Evolutionary conservation across 2,329 filamentous ascomycete species (phyloP), one percentile per base, ranked within the genome.

Genomic region (Colletotrichum spaethianum): DNA sequence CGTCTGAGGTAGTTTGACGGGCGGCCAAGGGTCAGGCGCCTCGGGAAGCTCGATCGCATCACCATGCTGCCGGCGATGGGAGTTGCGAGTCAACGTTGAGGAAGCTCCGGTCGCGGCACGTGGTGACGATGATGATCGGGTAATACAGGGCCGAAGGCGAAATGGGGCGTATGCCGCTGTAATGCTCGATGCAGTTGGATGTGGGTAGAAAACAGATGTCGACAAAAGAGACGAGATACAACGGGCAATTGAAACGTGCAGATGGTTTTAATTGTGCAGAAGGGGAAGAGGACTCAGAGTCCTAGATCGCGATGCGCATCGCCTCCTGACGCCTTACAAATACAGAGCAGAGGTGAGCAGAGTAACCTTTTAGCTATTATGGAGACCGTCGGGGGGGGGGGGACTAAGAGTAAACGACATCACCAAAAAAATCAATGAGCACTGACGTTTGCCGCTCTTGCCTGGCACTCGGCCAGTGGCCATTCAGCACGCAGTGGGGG

Each of bases 1-100:
- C 79, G 75, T 55, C 75, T 76, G 36, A 78, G 75, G 42, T 77
- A 77, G 28, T 75, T 75, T 23, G 76, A 75, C 52, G 82, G 78
- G 66, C 77, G 82, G 75, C 82, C 81, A 65, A 85, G 79, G 31
- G 82, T 74, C 66, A 83, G 76, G 67, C 81, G 82, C 73, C 83
- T 82, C 26, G 82, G 80, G 66, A 82, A 78, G 77, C 81, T 82
- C 66, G 82, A 82, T 71, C 82, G 80, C 56, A 82, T 81, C 69
- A 85, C 84, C 83, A 85, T 85, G 77, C 72, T 76, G 67, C 42
- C 48, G 48, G 42, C 59, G 23, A 28, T 42, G 23, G 40, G 40
- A 38, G 31, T 61, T 53, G 46, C 46, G 31, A 57, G 53, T 55
- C 36, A 62, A 44, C 62, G 44, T 42, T 42, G 46, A 50, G 40